Evolutionary conservation across 2,329 filamentous ascomycete genomes (phyloP), one percentile per base, ranked within the genome.

Genomic region (Teratosphaeria zuluensis): DNA sequence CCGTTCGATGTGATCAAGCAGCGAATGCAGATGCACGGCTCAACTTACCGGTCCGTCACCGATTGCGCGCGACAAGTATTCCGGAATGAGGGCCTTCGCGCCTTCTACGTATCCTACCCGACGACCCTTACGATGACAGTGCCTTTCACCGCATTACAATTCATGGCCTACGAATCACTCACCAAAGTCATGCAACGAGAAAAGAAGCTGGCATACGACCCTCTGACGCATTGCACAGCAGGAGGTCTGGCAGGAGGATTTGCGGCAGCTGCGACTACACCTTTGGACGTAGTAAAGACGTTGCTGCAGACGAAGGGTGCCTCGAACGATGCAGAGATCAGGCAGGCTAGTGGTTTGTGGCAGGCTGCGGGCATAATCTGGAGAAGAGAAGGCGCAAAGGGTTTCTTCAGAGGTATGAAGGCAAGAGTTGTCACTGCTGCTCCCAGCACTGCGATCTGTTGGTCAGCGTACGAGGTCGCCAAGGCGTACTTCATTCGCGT

Each of bases 1-100:
- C 94, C 94, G 24, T 99, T 99, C 73, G 94, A 99, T 77, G 94
- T 99, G 62, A 96, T 99, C 79, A 99, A 99, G 78, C 94, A 99
- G 75, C 89, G 94, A 68, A 99, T 99, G 94, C 94, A 99, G 75
- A 89, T 99, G 60, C 90, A 96, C 73, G 89, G 94, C 69, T 97
- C 92, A n/a, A 85, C 86, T 65, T 96, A 97, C 77, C 87, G 86
- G 68, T 91, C 88, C 24, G 87, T 97, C 76, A 73, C 81, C 58
- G 88, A 96, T 72, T 99, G 94, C 79, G 92, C 92, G 59, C 84
- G 82, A 71, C 87, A 90, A 65, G 88, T 99, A 61, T 96, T 96
- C 77, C 84, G 82, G 68, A 87, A 84, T 56, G 94, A 99, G 76
- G 94, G 94, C 57, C 74, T 97, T 53, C 83, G 85, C 56, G 92